Percentiles rank a stretch among this genome's conserved stretches.
Evolutionary conservation across 2,329 filamentous ascomycete genomes (phyloP).

Genomic region (Mycosphaerelloides madeirae): DNA sequence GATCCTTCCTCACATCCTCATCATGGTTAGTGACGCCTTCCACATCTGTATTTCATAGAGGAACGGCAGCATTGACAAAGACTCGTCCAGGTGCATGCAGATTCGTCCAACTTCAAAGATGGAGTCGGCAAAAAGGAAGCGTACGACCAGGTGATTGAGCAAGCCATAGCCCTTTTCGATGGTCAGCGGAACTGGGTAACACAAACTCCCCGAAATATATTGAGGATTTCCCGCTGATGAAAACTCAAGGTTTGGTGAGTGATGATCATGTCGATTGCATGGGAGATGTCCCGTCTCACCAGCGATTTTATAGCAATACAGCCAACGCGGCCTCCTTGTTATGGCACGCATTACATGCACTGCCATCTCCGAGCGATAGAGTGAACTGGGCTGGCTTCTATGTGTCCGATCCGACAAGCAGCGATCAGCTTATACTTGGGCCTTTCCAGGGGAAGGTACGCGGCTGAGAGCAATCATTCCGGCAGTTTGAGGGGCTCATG

Average conservation of each 20-base stretch:
- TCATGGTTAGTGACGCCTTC: background rate
- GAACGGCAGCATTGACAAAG: background rate
- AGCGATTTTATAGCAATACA: slow-evolving; percentile 56
- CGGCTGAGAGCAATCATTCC: too few relatives aligned
- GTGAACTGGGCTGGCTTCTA: slow-evolving; percentile 86
- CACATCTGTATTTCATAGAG: background rate
- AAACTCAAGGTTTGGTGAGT: slow-evolving; percentile 18
- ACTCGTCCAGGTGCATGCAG: slow-evolving; percentile 63
- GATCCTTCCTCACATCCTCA: too few relatives aligned
- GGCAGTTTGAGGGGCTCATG: too few relatives aligned
- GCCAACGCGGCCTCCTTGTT: slow-evolving; percentile 70
- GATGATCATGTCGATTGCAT: background rate
- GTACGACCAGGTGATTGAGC: slow-evolving; percentile 67
- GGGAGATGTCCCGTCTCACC: background rate
- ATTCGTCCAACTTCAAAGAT: slow-evolving; percentile 66
- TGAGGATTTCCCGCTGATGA: background rate
- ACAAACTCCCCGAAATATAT: background rate
- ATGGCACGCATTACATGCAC: slow-evolving; percentile 74
- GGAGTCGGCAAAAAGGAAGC: slow-evolving; percentile 66
- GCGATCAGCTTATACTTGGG: slow-evolving; percentile 63
- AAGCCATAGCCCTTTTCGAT: slow-evolving; percentile 64
- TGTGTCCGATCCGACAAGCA: slow-evolving; percentile 51
- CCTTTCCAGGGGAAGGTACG: slow-evolving; percentile 69
- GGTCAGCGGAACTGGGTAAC: slow-evolving; percentile 76
- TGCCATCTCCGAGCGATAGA: slow-evolving; percentile 58